These are phyloP conservation scores for Dendrocalamus latiflorus DNA, from an alignment of 202 grass and related monocot genomes.

Conservation along the genomic window DNA sequence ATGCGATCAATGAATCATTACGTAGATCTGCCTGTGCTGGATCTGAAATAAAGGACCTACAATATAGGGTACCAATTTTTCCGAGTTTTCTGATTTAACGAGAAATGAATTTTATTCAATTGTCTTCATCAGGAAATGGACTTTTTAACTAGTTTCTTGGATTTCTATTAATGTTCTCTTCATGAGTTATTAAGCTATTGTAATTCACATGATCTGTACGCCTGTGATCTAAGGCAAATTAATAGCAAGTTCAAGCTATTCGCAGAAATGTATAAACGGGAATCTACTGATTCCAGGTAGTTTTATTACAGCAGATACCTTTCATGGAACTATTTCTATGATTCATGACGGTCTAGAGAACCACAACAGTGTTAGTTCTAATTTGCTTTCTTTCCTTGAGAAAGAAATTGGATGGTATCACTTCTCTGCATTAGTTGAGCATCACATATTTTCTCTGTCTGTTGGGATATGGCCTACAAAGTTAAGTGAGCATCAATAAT, in stretches of 20 bases:
- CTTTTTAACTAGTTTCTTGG: not conserved
- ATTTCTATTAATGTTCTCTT: not conserved
- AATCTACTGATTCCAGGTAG: constrained; percentile 64
- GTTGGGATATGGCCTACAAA: not conserved
- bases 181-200: not conserved
- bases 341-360: not conserved
- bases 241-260: constrained; percentile 54
- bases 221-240: constrained; percentile 39
- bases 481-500: not conserved
- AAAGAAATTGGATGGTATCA: not conserved
- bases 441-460: not conserved
- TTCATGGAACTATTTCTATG: not conserved
- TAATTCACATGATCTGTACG: constrained; percentile 30
- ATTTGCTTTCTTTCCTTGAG: not conserved
- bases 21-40: constrained; percentile 34
- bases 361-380: not conserved
- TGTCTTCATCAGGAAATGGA: not conserved
- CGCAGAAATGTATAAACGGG: constrained; percentile 54
- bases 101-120: not conserved
- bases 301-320: not conserved
- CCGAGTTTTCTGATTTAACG: not conserved
- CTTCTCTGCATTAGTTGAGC: not conserved
- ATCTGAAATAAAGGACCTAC: constrained; percentile 54
- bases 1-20: constrained; percentile 41
- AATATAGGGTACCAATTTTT: constrained; percentile 42